Base-by-base conservation (phyloP, 306 rosid genomes). In the Vigna radiata region DNA sequence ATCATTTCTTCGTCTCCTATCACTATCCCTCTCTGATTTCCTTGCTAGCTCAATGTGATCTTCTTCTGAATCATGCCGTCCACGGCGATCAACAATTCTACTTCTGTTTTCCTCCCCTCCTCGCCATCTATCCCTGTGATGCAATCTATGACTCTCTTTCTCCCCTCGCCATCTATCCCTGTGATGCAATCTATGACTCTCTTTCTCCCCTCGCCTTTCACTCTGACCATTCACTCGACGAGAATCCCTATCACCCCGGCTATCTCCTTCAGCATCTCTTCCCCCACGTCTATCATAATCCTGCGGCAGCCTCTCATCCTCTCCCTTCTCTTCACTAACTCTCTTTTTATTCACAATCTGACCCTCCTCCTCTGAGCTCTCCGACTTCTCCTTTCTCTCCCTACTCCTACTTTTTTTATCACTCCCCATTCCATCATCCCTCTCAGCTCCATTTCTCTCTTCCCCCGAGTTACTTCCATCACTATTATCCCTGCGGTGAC, bases 281-380 rank as follows among this genome's bases (percentile, higher is more conserved):
- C 61, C 50, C 21, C 71, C 68, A 2, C 75, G 83, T 6, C 60
- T 6, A 1, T 54, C 60, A 55, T 55, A 3, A 54, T 12, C 9
- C 18, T 59, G 15, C 54, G 12, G 78, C 8, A 67, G 53, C 23
- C 79, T 49, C 27, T 80, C 81, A 2, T 85, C 49, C 36, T 72
- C 86, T 10, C 43, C 88, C 17, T 62, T 36, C 10, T 71, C 75
- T 4, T 8, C 80, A 53, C 39, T 68, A 10, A 21, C 74, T 58
- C 56, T 62, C 13, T 81, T 83, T 76, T 49, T 72, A 11, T 2
- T 82, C 19, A 66, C 47, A 63, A 67, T 47, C 82, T 83, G 82
- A 1, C 82, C 83, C 50, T 79, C 90, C 78, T 88, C 89, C 39
- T 62, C 79, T 0, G 79, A 70, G 39, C 83, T 58, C 70, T 56